Evolutionary conservation across 1,284 basidiomycete species (phyloP).

Genomic region (Takashimella koratensis): DNA sequence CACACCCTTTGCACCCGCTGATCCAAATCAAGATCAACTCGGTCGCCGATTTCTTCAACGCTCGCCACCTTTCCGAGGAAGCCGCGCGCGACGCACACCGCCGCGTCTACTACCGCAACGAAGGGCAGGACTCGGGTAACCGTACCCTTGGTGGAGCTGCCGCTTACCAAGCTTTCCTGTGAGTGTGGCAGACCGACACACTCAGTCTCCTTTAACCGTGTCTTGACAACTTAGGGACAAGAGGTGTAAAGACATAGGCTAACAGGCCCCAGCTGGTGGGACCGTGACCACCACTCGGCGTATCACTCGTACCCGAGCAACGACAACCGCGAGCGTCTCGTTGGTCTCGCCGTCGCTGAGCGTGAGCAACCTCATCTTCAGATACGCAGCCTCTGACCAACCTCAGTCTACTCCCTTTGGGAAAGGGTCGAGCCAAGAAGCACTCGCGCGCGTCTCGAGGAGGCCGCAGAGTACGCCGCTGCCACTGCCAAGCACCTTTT

Average conservation of each 20-base stretch:
- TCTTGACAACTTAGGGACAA: no score
- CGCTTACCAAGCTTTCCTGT: constrained; percentile 45
- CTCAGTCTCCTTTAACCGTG: no score
- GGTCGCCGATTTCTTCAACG: constrained; percentile 35
- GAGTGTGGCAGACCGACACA: constrained; percentile 8
- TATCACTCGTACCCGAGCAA: constrained; percentile 30
- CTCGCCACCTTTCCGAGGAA: constrained; percentile 34
- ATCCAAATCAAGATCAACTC: constrained; percentile 23
- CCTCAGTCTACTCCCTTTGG: constrained; percentile 38
- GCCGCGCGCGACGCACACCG: constrained; percentile 37
- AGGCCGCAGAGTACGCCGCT: constrained; percentile 41
- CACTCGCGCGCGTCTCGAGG: constrained; percentile 25
- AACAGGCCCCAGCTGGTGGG: constrained; percentile 30
- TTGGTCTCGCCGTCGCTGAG: constrained; percentile 42
- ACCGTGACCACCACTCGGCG: constrained; percentile 35
- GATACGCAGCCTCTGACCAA: background rate
- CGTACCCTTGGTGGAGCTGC: constrained; percentile 44
- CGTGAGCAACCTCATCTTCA: constrained; percentile 22
- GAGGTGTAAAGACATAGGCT: no score
- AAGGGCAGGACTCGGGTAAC: constrained; percentile 36
- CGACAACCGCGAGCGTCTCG: constrained; percentile 37
- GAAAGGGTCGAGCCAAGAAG: constrained; percentile 32
- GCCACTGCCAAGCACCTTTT: constrained; percentile 45
- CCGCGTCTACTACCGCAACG: constrained; percentile 32
- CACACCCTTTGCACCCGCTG: no score